A percentile compares a stretch with the other conserved stretches of the same genome.
phyloP scores from a whole-genome alignment of 345 rosid species.

The Sisymbrium altissimum region DNA sequence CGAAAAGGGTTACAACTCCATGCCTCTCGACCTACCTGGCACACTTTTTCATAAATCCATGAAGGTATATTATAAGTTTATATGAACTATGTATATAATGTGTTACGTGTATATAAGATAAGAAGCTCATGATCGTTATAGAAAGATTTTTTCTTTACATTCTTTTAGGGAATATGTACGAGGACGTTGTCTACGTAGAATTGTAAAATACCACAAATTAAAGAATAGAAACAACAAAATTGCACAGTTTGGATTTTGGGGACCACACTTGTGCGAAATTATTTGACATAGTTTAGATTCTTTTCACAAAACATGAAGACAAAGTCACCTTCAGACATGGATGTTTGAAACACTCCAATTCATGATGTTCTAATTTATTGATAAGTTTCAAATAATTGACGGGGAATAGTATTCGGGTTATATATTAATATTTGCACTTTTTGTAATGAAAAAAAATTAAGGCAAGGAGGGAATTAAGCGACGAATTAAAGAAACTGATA shows the following conservation, averaged over 20 bases:
- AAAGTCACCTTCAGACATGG: neutral
- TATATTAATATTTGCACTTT: neutral
- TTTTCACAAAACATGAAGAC: conserved; percentile 26
- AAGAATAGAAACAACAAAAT: neutral
- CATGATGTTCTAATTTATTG: neutral
- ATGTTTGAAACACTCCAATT: neutral
- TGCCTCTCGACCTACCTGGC: conserved; percentile 86
- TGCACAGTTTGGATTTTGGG: neutral
- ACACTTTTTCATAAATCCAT: conserved; percentile 77
- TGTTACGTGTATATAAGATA: neutral
- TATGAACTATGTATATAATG: neutral
- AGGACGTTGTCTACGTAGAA: conserved; percentile 1
- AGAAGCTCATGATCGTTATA: neutral
- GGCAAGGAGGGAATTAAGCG: conserved; percentile 70
- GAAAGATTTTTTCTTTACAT: neutral
- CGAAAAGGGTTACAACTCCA: conserved; percentile 88
- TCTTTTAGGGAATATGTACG: neutral
- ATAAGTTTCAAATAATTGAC: neutral
- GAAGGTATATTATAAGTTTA: conserved; percentile 45
- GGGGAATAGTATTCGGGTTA: neutral
- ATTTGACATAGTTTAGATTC: conserved; percentile 25
- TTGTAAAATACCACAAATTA: neutral
- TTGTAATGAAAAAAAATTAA: conserved; percentile 20
- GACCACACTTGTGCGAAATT: conserved; percentile 21
- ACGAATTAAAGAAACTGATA: conserved; percentile 54